phyloP scores from a whole-genome alignment of 169 alveolate genomes.

The Plasmodium vivax region DNA sequence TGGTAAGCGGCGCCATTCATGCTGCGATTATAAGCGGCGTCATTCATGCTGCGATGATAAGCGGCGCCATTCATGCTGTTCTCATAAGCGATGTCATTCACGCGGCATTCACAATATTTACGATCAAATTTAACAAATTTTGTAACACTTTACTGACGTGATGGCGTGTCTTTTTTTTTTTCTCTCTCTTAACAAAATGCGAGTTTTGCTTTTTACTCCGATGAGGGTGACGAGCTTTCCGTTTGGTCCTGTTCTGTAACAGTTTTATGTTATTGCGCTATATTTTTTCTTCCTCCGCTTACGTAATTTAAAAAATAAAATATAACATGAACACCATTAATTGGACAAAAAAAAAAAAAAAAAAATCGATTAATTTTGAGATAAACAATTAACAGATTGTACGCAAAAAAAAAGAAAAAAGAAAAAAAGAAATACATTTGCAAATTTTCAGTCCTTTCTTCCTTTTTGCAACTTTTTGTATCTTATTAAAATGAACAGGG shows the following conservation, averaged over 20 bases:
- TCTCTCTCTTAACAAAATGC: background rate
- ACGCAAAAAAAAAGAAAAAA: background rate
- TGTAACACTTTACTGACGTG: background rate
- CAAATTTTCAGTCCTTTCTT: background rate
- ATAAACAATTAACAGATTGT: background rate
- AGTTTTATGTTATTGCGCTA: background rate
- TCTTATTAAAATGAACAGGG: background rate
- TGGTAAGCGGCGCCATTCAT: background rate
- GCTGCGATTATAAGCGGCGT: background rate
- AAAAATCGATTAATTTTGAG: background rate
- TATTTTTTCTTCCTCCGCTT: background rate
- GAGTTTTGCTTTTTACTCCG: background rate
- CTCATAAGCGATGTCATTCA: background rate
- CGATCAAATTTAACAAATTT: background rate
- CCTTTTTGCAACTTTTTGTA: background rate
- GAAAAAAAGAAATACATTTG: background rate
- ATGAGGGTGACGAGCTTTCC: background rate
- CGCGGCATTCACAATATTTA: background rate
- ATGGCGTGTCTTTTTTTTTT: slow-evolving; percentile 29
- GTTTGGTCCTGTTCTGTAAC: background rate
- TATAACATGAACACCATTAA: background rate
- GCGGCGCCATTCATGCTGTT: background rate
- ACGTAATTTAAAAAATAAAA: background rate
- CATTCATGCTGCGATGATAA: background rate
- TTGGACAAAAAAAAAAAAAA: background rate